Base-by-base conservation (phyloP, 306 rosid species). In the Trifolium fragiferum region DNA sequence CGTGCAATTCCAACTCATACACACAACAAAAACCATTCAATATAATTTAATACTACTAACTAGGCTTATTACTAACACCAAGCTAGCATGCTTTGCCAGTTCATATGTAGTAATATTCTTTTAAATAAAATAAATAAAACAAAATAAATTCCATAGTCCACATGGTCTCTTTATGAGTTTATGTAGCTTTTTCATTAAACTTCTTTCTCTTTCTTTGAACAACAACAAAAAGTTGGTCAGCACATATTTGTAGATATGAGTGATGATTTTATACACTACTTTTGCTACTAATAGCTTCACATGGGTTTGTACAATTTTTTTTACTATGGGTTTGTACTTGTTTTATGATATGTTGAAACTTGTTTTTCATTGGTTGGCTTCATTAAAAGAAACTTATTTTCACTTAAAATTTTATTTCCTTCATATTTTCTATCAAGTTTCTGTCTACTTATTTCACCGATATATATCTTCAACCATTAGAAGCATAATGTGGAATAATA, bases 1-100 rank as follows among this genome's bases (percentile, higher is more conserved):
- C 90, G 87, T 89, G 96, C 89, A 54, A 30, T 82, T 90, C 86
- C 96, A 89, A 84, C 97, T 84, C 85, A 86, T 85, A 70, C 72
- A 70, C 72, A 79, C 82, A 77, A 70, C 73, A 38, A 32, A 78
- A 76, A 68, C 41, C 70, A 59, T 70, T 81, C 40, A 58, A 32
- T 62, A 73, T 65, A 58, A 72, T 74, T 76, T 68, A 66, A 60
- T 69, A 53, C 10, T 57, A 11, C 35, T 57, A 23, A 33, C 27
- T 49, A 60, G 25, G 54, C 76, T 44, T 64, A 74, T 60, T 51
- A 74, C 63, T 59, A 47, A 54, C 43, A 23, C 5, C 20, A 43
- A 44, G 49, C 86, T 46, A 73, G 78, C 86, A 76, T 38, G 84
- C 80, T 66, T 47, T 74, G 75, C 79, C 78, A 80, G 69, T 82